Percentiles rank a stretch among this genome's conserved stretches.
Conservation (phyloP, 768 basidiomycete genomes). For the Pisolithus microcarpus region DNA sequence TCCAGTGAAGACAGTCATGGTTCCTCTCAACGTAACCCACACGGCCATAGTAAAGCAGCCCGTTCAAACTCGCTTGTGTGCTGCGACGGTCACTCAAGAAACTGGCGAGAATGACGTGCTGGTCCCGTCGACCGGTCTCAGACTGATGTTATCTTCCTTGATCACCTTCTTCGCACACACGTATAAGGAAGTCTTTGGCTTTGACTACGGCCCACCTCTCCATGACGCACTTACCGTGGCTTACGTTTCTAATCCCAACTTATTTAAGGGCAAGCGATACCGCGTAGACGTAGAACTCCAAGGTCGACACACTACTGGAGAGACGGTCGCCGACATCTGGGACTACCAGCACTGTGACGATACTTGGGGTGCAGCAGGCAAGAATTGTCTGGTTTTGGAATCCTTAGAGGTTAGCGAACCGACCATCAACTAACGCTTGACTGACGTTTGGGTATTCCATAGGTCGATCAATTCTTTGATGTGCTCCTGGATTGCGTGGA, state of each 20-base stretch:
- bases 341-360: conserved; percentile 51
- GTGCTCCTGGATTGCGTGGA: conserved; percentile 55
- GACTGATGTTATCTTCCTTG: conserved; percentile 68
- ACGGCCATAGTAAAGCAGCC: conserved; percentile 63
- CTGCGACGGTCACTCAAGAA: conserved; percentile 26
- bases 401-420: conserved; percentile 47
- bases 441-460: conserved; percentile 1
- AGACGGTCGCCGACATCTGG: conserved; percentile 78
- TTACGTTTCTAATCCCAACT: conserved; percentile 60
- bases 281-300: conserved; percentile 78
- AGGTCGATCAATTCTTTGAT: conserved; percentile 63
- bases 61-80: conserved; percentile 49
- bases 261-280: conserved; percentile 58
- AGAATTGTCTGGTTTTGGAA: conserved; percentile 70
- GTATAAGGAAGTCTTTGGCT: conserved; percentile 73
- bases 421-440: not conserved
- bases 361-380: conserved; percentile 66
- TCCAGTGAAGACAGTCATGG: conserved; percentile 65
- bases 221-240: conserved; percentile 83
- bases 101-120: conserved; percentile 6
- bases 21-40: conserved; percentile 86
- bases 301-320: conserved; percentile 60
- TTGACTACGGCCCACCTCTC: conserved; percentile 77
- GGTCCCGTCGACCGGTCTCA: conserved; percentile 39
- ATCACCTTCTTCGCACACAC: conserved; percentile 66